Conservation (phyloP, 495 filamentous ascomycete species). For the Recurvomyces mirabilis region DNA sequence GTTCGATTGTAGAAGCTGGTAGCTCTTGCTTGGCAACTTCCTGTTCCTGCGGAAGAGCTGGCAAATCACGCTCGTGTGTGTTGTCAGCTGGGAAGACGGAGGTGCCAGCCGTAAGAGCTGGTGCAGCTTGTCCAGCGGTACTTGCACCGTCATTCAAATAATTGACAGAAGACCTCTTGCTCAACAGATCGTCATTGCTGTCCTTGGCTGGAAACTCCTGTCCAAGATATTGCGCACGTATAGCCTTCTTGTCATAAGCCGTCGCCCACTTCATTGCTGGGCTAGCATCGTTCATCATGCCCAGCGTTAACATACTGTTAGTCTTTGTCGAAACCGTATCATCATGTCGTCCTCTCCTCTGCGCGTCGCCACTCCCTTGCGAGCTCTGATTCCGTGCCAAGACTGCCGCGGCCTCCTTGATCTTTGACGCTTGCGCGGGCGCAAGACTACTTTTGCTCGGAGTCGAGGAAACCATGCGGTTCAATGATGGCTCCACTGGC, state of each 20-base stretch:
- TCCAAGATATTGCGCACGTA: constrained; percentile 69
- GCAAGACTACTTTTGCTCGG: constrained; percentile 80
- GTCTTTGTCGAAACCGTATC: constrained; percentile 60
- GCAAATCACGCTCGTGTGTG: constrained; percentile 10
- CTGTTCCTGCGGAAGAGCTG: constrained; percentile 14
- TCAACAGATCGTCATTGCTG: constrained; percentile 5
- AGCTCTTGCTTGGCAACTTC: neutral
- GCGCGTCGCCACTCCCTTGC: constrained; percentile 47
- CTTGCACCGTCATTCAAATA: constrained; percentile 8
- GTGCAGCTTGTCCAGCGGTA: constrained; percentile 4
- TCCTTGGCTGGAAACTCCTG: constrained; percentile 58
- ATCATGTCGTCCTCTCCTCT: constrained; percentile 33
- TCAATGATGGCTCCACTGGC: constrained; percentile 41
- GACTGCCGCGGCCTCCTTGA: constrained; percentile 77
- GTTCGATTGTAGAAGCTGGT: neutral
- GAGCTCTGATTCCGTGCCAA: constrained; percentile 50
- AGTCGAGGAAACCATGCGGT: constrained; percentile 30
- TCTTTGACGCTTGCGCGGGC: constrained; percentile 82
- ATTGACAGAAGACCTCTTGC: constrained; percentile 10
- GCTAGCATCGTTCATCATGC: constrained; percentile 79
- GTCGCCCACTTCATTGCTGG: constrained; percentile 94
- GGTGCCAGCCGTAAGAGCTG: constrained; percentile 2
- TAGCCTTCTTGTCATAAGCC: constrained; percentile 75
- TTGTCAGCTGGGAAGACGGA: constrained; percentile 3
- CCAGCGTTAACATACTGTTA: constrained; percentile 81